Conservation (phyloP, 2,329 filamentous ascomycete species). For the Cladophialophora immunda region DNA sequence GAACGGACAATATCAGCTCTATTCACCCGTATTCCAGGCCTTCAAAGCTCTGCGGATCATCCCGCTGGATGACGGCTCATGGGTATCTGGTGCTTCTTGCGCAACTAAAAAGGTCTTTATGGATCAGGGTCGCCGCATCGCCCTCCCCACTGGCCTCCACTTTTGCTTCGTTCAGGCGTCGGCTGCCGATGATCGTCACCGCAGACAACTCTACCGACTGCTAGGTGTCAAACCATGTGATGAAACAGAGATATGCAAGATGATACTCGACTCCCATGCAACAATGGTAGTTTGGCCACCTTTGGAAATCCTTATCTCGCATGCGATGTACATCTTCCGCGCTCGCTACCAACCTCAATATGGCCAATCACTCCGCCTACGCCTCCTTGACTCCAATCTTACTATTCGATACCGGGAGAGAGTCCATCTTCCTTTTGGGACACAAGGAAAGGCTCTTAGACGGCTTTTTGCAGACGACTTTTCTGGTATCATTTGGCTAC, state of each 20-base stretch:
- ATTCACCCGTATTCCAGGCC: slow-evolving; percentile 14
- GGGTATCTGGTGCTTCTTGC: slow-evolving; percentile 21
- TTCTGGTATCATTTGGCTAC: slow-evolving; percentile 21
- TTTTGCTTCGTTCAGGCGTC: slow-evolving; percentile 21
- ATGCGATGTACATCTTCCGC: slow-evolving; percentile 3
- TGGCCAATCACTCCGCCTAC: slow-evolving; percentile 15
- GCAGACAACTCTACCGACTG: slow-evolving; percentile 20
- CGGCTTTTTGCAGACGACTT: slow-evolving; percentile 27
- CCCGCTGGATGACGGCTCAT: slow-evolving; percentile 22
- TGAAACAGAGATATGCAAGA: slow-evolving; percentile 28
- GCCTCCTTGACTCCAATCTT: slow-evolving; percentile 19
- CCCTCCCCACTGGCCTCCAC: slow-evolving; percentile 20
- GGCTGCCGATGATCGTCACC: slow-evolving; percentile 16
- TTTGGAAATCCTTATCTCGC: neutral
- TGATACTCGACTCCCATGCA: slow-evolving; percentile 21
- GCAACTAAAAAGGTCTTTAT: slow-evolving; percentile 11
- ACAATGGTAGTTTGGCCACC: neutral
- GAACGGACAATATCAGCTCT: neutral
- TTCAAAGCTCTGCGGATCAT: slow-evolving; percentile 24
- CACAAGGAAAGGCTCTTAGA: slow-evolving; percentile 22
- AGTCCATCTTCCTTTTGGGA: slow-evolving; percentile 21
- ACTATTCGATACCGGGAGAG: slow-evolving; percentile 18
- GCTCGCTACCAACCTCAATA: slow-evolving; percentile 4
- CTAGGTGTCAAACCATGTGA: slow-evolving; percentile 27
- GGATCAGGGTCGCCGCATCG: slow-evolving; percentile 14